A percentile compares a stretch with the other conserved stretches of the same genome.
phyloP scores from a whole-genome alignment of 306 rosid species.

The Cicer yamashitae region DNA sequence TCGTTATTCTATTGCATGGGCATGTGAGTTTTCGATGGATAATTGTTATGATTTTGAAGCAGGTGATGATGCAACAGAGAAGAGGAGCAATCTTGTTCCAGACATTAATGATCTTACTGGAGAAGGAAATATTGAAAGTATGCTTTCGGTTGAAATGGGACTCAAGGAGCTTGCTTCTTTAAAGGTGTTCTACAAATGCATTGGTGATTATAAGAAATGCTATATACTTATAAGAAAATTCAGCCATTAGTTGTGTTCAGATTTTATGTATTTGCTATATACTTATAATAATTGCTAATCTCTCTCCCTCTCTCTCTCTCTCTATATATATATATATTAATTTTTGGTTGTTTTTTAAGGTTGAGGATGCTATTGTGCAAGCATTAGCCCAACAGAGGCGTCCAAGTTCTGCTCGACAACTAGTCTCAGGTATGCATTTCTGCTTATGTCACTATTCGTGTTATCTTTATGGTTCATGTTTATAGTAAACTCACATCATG shows the following conservation, averaged over 20 bases:
- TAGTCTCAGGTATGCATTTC: constrained; percentile 61
- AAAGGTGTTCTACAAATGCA: constrained; percentile 63
- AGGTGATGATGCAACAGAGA: constrained; percentile 76
- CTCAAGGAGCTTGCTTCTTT: constrained; percentile 88
- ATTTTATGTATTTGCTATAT: constrained; percentile 26
- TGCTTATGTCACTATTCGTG: constrained; percentile 41
- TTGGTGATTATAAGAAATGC: not conserved
- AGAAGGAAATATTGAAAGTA: constrained; percentile 95
- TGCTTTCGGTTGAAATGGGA: constrained; percentile 99
- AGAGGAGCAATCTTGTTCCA: constrained; percentile 69
- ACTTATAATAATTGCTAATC: constrained; percentile 26
- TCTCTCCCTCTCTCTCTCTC: not conserved
- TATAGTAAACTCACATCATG: constrained; percentile 34
- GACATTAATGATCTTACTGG: constrained; percentile 90
- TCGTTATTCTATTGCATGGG: constrained; percentile 10
- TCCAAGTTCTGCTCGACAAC: constrained; percentile 78
- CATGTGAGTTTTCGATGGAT: constrained; percentile 32
- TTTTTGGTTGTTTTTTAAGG: constrained; percentile 52
- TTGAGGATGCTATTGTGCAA: constrained; percentile 88
- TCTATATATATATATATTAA: too few relatives aligned
- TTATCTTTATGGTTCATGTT: constrained; percentile 13
- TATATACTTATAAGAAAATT: not conserved
- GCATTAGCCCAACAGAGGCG: constrained; percentile 86
- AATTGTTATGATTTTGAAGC: constrained; percentile 46
- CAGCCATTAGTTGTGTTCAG: constrained; percentile 28